phyloP scores from a whole-genome alignment of 352 stramenopile species.

The Pythium phragmitis region DNA sequence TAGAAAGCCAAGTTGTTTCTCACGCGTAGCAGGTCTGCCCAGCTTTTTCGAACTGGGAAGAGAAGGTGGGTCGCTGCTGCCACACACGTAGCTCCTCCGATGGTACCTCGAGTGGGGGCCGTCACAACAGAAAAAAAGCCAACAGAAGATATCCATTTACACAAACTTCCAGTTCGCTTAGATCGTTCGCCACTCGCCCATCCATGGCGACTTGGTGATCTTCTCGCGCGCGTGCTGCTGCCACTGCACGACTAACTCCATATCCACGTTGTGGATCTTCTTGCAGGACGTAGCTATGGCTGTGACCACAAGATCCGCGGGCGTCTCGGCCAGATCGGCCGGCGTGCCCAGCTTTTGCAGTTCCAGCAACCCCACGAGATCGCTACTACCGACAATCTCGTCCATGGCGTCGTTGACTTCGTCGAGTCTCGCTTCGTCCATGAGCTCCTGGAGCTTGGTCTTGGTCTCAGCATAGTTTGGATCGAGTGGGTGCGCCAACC shows the following conservation, averaged over 20 bases:
- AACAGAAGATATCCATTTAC: background rate
- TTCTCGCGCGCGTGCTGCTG: slow-evolving; percentile 39
- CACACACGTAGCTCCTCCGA: too few species aligned
- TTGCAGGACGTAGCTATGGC: slow-evolving; percentile 22
- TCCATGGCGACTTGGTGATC: slow-evolving; percentile 51
- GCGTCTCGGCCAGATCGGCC: slow-evolving; percentile 68
- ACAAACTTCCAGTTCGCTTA: slow-evolving; percentile 27
- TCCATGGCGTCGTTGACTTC: slow-evolving; percentile 80
- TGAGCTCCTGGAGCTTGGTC: slow-evolving; percentile 47
- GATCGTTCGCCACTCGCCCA: slow-evolving; percentile 80
- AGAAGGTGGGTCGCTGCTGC: slow-evolving; percentile 9
- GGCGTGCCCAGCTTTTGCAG: slow-evolving; percentile 80
- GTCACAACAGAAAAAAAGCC: slow-evolving; percentile 7
- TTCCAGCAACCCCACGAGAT: slow-evolving; percentile 57
- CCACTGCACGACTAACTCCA: slow-evolving; percentile 49
- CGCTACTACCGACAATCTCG: slow-evolving; percentile 55
- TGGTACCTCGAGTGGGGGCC: too few species aligned
- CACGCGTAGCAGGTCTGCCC: background rate
- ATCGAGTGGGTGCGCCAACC: slow-evolving; percentile 28
- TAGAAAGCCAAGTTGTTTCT: slow-evolving; percentile 24
- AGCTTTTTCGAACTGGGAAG: slow-evolving; percentile 22
- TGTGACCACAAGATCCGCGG: slow-evolving; percentile 61
- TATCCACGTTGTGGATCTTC: slow-evolving; percentile 16
- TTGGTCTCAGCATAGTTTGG: slow-evolving; percentile 39
- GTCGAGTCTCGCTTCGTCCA: slow-evolving; percentile 73